Conservation (phyloP, 1,139 yeast species). For the Hemisphaericaspora subhashii region DNA sequence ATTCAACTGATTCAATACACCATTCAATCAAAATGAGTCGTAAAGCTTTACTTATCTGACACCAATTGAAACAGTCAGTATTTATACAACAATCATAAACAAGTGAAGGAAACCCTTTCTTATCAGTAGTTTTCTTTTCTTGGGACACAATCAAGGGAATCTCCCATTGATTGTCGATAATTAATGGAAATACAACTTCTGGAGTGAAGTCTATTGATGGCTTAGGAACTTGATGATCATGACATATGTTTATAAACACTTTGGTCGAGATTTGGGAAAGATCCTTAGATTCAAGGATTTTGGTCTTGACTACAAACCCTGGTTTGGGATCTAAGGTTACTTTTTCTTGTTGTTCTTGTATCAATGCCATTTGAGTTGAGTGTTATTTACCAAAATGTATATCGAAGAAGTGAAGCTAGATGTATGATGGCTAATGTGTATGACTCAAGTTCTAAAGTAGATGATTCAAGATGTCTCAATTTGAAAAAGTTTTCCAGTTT, state of each 20-base stretch:
- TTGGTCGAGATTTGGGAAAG: constrained; percentile 46
- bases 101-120: constrained; percentile 62
- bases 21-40: constrained; percentile 53
- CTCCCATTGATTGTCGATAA: constrained; percentile 77
- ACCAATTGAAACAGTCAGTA: constrained; percentile 60
- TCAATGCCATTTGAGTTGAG: constrained; percentile 14
- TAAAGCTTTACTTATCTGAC: constrained; percentile 52
- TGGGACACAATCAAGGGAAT: constrained; percentile 74
- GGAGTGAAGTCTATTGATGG: constrained; percentile 53
- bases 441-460: too few species aligned
- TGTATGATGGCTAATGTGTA: too few species aligned
- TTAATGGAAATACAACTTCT: constrained; percentile 57
- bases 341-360: constrained; percentile 21
- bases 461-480: too few species aligned
- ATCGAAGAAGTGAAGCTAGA: too few species aligned
- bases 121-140: constrained; percentile 58
- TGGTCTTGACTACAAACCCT: constrained; percentile 66
- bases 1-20: constrained; percentile 70
- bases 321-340: constrained; percentile 46
- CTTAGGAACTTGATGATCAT: constrained; percentile 60
- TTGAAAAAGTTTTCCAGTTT: too few species aligned
- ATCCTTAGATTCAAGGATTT: constrained; percentile 38
- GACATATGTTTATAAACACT: constrained; percentile 77
- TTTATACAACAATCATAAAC: constrained; percentile 80
- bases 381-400: too few species aligned